Evolutionary conservation across 306 rosid species (phyloP), one percentile per base, ranked within the genome.

Genomic region (Prunus fruticosa): DNA sequence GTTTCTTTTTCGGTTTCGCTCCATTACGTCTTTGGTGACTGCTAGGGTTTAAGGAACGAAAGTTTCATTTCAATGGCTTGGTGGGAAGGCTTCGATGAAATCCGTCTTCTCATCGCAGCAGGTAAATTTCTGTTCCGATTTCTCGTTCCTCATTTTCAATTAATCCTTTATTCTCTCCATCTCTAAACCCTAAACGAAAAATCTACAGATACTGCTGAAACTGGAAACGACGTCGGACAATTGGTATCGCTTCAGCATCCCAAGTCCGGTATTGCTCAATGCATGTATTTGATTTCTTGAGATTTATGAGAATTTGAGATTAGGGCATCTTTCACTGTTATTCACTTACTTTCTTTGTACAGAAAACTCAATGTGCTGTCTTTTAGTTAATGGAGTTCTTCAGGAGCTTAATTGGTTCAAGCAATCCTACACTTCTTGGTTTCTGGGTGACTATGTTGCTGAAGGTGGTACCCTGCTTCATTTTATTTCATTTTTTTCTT

Each of bases 391-490:
- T 69, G 96, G 89, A 56, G 32, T 72, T 84, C 93, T 95, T 54
- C 95, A 90, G 78, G 99, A 95, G 64, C 82, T 95, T 71, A 91
- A 89, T 47, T 95, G 97, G 99, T 90, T 95, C 77, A 92, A 91
- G 83, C 93, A 95, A 71, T 58, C 85, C 19, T 89, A 88, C 74
- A 90, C 91, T 70, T 92, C 97, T 64, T 95, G 99, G 99, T 95
- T 90, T 84, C 78, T 95, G 84, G 99, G 99, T 38, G 93, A 95
- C 80, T 92, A 89, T 78, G 75, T 86, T 74, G 72, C 83, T 50
- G 93, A 88, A 83, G 99, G 99, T 92, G 81, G 64, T 32, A 43
- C 41, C 52, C 30, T 60, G 19, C 19, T 69, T 52, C 27, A 67
- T 19, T 20, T 43, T 61, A 1, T 47, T 16, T 63, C 0, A 19